Percentiles rank a stretch among this genome's conserved stretches.
phyloP scores from a whole-genome alignment of 805 yeast genomes.

The Metschnikowia similis region DNA sequence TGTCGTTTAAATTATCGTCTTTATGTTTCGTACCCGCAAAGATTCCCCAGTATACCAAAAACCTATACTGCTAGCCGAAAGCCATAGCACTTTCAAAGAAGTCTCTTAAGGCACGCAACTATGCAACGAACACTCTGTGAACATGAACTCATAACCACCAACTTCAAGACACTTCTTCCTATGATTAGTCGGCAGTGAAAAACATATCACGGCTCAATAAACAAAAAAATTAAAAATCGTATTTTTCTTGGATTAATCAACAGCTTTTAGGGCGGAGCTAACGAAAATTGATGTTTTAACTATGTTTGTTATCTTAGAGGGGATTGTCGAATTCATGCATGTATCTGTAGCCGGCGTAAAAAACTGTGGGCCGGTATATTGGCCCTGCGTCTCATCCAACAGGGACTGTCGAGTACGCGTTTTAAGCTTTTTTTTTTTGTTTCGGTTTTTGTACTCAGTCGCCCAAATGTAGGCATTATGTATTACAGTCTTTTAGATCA shows the following conservation, averaged over 20 bases:
- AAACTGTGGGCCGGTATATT: constrained; percentile 1
- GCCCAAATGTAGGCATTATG: constrained; percentile 3
- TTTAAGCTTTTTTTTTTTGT: constrained; percentile 2
- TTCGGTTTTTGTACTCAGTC: not conserved
- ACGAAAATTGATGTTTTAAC: not conserved
- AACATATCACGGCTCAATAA: not conserved
- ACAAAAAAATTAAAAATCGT: not conserved
- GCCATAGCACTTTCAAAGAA: not conserved
- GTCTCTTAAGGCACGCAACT: not conserved
- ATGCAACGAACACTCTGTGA: not conserved
- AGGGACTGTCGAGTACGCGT: not conserved
- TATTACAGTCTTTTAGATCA: not conserved
- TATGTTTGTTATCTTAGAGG: not conserved
- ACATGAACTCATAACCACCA: too few relatives aligned
- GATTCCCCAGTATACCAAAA: not conserved
- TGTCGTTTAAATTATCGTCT: not conserved
- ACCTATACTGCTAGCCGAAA: not conserved
- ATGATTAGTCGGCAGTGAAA: not conserved
- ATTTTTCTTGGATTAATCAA: not conserved
- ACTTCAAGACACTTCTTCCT: not conserved
- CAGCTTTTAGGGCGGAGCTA: not conserved
- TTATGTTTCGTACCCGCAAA: not conserved
- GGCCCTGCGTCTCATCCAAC: not conserved
- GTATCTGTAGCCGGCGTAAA: constrained; percentile 1
- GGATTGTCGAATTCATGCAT: not conserved